Evolutionary conservation across 495 filamentous ascomycete genomes (phyloP), one percentile per base, ranked within the genome.

Genomic region (Astrothelium subdiscretum): DNA sequence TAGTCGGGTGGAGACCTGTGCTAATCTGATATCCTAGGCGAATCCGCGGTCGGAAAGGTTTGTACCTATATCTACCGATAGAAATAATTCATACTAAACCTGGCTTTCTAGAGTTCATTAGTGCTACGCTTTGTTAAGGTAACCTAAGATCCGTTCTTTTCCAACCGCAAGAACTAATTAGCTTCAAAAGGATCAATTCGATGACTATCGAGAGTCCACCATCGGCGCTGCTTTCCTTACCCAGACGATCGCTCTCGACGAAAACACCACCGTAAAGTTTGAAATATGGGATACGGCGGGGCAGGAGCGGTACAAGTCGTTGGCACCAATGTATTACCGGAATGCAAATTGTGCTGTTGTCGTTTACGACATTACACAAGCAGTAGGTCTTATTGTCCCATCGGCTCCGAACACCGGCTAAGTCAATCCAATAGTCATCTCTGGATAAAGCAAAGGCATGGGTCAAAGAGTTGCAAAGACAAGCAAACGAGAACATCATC

Each of bases 261-360:
- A 97, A 72, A 90, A 83, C 73, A 97, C 94, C 64, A 98, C 94
- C 44, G 92, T 98, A 74, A 98, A 98, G 79, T 98, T 98, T 71
- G 94, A 98, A 79, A 98, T 98, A 71, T 98, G 94, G 94, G 94
- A 98, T 77, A 98, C 94, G 22, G 94, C 94, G 54, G 94, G 94
- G 61, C 94, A 98, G 79, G 94, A 98, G 72, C 83, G 94, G 68
- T 98, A 97, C 79, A 97, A 97, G 82, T 97, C 92, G 5, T 78
- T 98, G 65, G 95, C 94, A 58, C 94, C 94, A 60, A 98, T 98
- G 94, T 98, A 98, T 79, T 98, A 98, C 75, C 81, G 94, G 67
- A 98, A 98, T 74, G 94, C 94, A 48, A 97, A 98, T 83, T 97
- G 94, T 75, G 94, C 94, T 22, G 92, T 98, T 40, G 94, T 98